Evolutionary conservation across 2,329 filamentous ascomycete species (phyloP), one percentile per base, ranked within the genome.

Genomic region (Colletotrichum endophyticum): DNA sequence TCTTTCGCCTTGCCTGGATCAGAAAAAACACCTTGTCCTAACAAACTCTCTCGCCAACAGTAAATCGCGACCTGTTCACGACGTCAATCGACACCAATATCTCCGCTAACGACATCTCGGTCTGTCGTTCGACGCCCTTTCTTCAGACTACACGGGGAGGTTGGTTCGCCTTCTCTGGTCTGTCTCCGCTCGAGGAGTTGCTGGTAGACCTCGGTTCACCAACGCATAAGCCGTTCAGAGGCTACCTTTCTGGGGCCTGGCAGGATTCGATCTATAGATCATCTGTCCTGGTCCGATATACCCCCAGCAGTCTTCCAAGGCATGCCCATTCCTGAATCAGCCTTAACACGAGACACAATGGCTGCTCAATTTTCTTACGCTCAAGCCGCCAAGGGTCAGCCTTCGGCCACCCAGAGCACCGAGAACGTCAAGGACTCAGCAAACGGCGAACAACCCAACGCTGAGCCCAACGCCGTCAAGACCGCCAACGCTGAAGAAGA

Each of bases 331-430:
- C 53, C 22, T 72, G 70, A 59, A 66, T 56, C 76, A 73, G 59
- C 68, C 56, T 34, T 69, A 62, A 36, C 70, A 57, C 70, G 69
- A 72, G 78, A 81, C 80, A 81, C 80, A 66, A 92, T 92, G 91
- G 90, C 90, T 79, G 84, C 85, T 75, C 81, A 92, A 39, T 98
- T 98, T 84, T 98, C 96, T 76, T 99, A 99, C 86, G 96, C 96
- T 81, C 96, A 98, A 90, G 96, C 96, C 83, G 96, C 96, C 76
- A 97, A 97, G 86, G 95, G 96, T 82, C 91, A 94, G 81, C 87
- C 81, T 78, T 76, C 80, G 80, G 76, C 81, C 59, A 70, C 78
- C 77, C 59, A 82, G 77, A 78, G 77, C 81, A 78, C 84, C 82
- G 32, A 82, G 83, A 74, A 82, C 44, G 34, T 62, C 22, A 75